phyloP scores from a whole-genome alignment of 495 filamentous ascomycete species.

The Aspergillus hancockii region DNA sequence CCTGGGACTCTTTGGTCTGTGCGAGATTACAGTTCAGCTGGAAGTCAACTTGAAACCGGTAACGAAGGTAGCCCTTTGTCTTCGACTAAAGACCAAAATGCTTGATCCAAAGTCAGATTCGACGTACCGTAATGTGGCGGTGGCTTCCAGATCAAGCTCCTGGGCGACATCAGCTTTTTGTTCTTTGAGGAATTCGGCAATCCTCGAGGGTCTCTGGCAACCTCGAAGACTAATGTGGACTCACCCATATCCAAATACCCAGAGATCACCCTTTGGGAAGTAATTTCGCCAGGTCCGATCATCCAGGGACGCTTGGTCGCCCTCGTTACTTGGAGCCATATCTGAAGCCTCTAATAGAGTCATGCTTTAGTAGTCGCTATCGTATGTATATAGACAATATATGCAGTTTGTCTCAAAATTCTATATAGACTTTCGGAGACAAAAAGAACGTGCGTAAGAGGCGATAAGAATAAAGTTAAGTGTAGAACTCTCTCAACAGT shows the following conservation, averaged over 20 bases:
- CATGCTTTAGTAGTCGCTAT: background rate
- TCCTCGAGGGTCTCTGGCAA: background rate
- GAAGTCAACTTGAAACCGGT: background rate
- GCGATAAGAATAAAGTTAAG: background rate
- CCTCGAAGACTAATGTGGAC: conserved; percentile 20
- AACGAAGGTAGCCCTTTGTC: background rate
- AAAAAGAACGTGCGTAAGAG: background rate
- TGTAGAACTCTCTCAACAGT: background rate
- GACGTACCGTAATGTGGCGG: conserved; percentile 88
- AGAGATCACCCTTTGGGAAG: conserved; percentile 63
- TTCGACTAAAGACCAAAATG: background rate
- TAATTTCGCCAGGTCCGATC: conserved; percentile 46
- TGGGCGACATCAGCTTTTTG: conserved; percentile 34
- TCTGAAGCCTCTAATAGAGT: background rate
- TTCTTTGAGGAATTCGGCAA: background rate
- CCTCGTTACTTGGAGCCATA: conserved; percentile 17
- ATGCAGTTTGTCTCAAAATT: background rate
- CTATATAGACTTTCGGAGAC: background rate
- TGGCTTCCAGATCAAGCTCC: conserved; percentile 97
- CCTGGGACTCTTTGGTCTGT: conserved; percentile 83
- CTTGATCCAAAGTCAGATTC: background rate
- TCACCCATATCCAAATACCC: conserved; percentile 92
- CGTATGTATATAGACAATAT: background rate
- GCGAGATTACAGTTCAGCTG: background rate
- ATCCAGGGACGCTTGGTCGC: conserved; percentile 29